Evolutionary conservation across 2,329 filamentous ascomycete genomes (phyloP).

Genomic region (Leptodontidium sp.): DNA sequence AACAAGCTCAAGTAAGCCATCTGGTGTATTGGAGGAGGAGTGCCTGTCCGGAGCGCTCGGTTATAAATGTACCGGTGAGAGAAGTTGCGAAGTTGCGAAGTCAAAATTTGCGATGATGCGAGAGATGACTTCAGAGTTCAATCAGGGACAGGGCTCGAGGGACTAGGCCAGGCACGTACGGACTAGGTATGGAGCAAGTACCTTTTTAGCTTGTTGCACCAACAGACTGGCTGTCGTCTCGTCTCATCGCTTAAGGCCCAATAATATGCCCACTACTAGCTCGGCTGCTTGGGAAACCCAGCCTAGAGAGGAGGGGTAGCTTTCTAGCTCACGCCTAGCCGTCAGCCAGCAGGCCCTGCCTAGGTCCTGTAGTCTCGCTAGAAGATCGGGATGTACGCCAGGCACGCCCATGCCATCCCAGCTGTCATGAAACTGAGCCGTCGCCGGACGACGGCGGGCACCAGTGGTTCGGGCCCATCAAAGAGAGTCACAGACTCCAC

Average conservation of each 20-base stretch:
- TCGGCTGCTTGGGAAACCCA: neutral
- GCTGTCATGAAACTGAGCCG: conserved; percentile 36
- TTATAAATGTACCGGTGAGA: neutral
- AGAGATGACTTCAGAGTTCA: neutral
- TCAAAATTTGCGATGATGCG: conserved; percentile 5
- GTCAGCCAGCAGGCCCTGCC: neutral
- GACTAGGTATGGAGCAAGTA: neutral
- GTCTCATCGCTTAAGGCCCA: conserved; percentile 7
- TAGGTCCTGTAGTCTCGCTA: neutral
- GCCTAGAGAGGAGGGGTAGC: neutral
- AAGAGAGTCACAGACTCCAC: neutral
- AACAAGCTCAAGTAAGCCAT: conserved; percentile 12
- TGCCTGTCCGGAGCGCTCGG: neutral
- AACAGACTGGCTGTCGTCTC: conserved; percentile 8
- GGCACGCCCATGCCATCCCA: conserved; percentile 25
- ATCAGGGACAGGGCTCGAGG: neutral
- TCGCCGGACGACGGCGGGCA: conserved; percentile 10
- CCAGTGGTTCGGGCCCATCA: conserved; percentile 17
- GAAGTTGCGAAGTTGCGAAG: conserved; percentile 11
- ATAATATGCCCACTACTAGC: neutral
- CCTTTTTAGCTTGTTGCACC: conserved; percentile 3
- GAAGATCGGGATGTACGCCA: neutral
- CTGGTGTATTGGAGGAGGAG: too few relatives aligned
- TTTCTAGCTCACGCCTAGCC: neutral
- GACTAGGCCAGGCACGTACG: neutral